Base-by-base conservation (phyloP, 164 flowering plant species). In the Stephania cephalantha region DNA sequence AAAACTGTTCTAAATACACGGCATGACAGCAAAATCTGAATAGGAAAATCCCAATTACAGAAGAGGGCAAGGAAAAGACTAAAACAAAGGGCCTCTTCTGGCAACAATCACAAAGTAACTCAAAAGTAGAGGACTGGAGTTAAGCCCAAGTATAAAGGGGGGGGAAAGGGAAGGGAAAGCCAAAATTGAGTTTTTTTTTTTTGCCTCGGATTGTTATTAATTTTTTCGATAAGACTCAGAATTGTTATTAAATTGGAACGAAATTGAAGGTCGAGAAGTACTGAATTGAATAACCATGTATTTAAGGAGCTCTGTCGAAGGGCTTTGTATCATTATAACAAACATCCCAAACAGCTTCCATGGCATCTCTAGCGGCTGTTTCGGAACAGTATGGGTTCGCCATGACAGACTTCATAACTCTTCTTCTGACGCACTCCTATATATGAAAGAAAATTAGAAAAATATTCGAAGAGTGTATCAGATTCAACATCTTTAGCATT, bases 311-410 rank as follows among this genome's bases (percentile, higher is more conserved):
- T 84, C 96, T 85, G 75, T 91, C 98, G 69, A 93, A 93, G n/a
- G 97, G 99, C 74, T 85, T 75, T 63, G 99, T 95, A 78, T 95
- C 99, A 71, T 93, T 91, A 85, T 93, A 95, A 85, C 99, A 95
- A 20, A 85, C 78, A 85, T 95, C 97, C 98, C 97, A 93, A 35
- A 90, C 96, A 77, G 93, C 96, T 73, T 93, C 98, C 96, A 93
- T 90, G 53, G 99, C 97, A 79, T 90, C 96, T 82, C 84, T 91
- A 18, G 98, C 88, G 71, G 91, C 97, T 65, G 88, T 80, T 83
- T 90, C 93, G 4, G 98, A 86, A 82, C 98, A 95, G 84, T 85
- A 80, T 22, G 99, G 98, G 72, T 95, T 95, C 3, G 79, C 84
- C 22, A 44, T 70, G 61, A 95, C 65, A 3, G 99, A 95, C 79